A percentile compares a stretch with the other conserved stretches of the same genome.
Evolutionary conservation across 1,284 basidiomycete species (phyloP).

Genomic region (Puccinia hordei): DNA sequence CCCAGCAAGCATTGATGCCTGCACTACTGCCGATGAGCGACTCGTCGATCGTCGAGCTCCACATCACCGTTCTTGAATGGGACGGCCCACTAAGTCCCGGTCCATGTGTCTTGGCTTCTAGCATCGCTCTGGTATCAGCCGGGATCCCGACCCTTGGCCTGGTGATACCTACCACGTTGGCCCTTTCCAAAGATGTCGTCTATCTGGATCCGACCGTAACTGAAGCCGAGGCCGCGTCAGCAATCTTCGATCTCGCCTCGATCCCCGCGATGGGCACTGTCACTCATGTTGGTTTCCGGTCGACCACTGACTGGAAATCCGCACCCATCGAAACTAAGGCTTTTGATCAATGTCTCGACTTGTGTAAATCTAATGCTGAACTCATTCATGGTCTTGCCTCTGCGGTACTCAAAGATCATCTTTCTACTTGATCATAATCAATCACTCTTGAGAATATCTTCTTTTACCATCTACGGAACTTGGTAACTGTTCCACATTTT

Average conservation of each 20-base stretch:
- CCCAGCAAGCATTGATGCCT: constrained; percentile 30
- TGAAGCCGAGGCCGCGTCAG: neutral
- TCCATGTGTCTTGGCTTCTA: constrained; percentile 19
- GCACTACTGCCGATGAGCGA: constrained; percentile 14
- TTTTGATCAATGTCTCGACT: constrained; percentile 25
- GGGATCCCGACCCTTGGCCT: constrained; percentile 23
- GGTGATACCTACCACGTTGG: constrained; percentile 18
- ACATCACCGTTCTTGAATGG: constrained; percentile 36
- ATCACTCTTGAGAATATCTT: neutral
- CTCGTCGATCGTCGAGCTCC: constrained; percentile 20
- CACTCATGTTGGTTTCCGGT: constrained; percentile 27
- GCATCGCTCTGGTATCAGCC: constrained; percentile 22
- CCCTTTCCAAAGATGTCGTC: neutral
- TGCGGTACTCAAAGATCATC: constrained; percentile 19
- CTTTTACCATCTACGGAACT: neutral
- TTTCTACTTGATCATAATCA: neutral
- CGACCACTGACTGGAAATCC: constrained; percentile 18
- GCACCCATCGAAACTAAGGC: neutral
- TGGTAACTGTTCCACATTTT: neutral
- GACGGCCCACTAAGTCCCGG: constrained; percentile 2
- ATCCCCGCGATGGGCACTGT: constrained; percentile 26
- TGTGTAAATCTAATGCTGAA: constrained; percentile 12
- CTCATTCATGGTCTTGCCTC: constrained; percentile 19
- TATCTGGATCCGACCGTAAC: constrained; percentile 23
- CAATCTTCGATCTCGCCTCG: constrained; percentile 15